These are phyloP conservation scores for Asterochloris erici DNA, from an alignment of 139 green algal species.

Conservation along the genomic window DNA sequence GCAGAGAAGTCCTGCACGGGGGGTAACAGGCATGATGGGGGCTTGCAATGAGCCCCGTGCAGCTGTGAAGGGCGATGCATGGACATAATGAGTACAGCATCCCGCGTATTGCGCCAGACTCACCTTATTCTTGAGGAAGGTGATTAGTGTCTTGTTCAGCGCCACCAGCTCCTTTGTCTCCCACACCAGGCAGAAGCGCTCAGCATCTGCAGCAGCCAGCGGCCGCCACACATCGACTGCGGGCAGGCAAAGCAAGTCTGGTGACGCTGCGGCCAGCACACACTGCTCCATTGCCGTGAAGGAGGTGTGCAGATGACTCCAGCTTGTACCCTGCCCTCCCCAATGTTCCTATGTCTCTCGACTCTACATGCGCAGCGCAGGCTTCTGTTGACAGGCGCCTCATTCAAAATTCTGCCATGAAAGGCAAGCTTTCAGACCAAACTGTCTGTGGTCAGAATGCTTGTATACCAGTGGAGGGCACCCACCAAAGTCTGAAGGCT, in stretches of 20 bases:
- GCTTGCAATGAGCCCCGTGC: too few relatives aligned
- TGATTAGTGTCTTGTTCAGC: slow-evolving; percentile 36
- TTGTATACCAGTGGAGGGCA: background rate
- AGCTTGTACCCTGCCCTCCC: too few relatives aligned
- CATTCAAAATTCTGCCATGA: background rate
- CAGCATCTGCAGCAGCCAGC: slow-evolving; percentile 15
- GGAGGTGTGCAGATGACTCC: too few relatives aligned
- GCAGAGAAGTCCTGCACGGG: too few relatives aligned
- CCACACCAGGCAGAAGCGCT: slow-evolving; percentile 66
- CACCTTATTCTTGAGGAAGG: slow-evolving; percentile 43
- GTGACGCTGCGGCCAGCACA: too few relatives aligned
- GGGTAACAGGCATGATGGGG: too few relatives aligned
- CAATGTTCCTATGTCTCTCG: background rate
- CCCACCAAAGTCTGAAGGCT: slow-evolving; percentile 50
- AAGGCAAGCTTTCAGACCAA: background rate
- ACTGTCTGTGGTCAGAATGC: too few relatives aligned
- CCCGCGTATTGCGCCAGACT: slow-evolving; percentile 11
- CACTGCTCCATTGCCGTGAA: too few relatives aligned
- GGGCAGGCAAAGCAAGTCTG: background rate
- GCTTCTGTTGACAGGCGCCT: background rate
- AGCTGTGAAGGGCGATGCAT: too few relatives aligned
- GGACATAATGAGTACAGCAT: too few relatives aligned
- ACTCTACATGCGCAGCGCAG: background rate
- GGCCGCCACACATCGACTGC: slow-evolving; percentile 44
- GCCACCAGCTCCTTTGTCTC: slow-evolving; percentile 57